Conservation (phyloP, 169 alveolate genomes). For the Plasmodium vivax region DNA sequence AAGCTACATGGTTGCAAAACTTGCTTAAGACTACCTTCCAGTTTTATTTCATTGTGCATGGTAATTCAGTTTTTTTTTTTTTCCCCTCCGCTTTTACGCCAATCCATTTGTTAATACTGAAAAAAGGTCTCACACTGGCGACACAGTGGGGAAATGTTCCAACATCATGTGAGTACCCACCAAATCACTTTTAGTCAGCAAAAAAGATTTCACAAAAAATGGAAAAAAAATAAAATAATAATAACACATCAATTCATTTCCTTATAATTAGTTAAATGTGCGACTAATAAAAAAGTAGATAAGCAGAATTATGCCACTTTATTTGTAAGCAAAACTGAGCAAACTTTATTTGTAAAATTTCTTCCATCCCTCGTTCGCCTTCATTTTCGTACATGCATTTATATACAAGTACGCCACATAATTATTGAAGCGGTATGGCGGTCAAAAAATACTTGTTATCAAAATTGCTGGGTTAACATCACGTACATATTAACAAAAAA, state of each 20-base stretch:
- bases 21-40: background rate
- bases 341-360: background rate
- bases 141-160: background rate
- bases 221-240: too few relatives aligned
- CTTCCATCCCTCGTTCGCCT: background rate
- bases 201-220: background rate
- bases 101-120: background rate
- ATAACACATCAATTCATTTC: background rate
- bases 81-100: background rate
- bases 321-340: background rate
- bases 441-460: background rate
- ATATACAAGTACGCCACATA: background rate
- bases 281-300: background rate
- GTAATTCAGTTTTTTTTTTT: background rate
- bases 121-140: background rate
- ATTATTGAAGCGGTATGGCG: background rate
- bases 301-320: background rate
- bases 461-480: background rate
- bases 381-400: background rate
- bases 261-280: background rate
- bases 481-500: background rate
- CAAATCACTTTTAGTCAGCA: background rate
- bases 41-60: background rate
- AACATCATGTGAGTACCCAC: background rate
- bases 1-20: background rate